Conservation (phyloP, 2,329 filamentous ascomycete species). For the Botrytis elliptica region DNA sequence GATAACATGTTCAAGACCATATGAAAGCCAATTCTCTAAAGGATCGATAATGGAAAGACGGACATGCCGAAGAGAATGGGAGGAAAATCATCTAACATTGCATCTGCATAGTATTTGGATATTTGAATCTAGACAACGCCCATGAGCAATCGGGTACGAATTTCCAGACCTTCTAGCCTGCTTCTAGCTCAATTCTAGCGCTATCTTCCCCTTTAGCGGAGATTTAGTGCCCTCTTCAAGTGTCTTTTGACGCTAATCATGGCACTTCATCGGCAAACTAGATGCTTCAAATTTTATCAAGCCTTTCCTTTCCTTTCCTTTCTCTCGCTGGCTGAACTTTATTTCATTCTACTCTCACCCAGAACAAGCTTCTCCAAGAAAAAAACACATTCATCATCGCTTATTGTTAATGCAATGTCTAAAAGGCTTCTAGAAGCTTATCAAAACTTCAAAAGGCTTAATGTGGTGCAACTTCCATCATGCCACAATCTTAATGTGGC, state of each 20-base stretch:
- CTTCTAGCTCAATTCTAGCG: neutral
- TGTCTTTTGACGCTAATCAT: neutral
- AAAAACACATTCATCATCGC: neutral
- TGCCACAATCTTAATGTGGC: neutral
- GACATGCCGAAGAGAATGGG: neutral
- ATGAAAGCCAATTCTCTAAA: neutral
- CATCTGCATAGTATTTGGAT: neutral
- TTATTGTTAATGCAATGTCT: neutral
- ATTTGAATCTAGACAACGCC: neutral
- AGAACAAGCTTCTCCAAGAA: neutral
- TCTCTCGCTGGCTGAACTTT: neutral
- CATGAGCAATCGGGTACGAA: neutral
- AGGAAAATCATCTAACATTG: neutral
- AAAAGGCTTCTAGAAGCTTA: conserved; percentile 1
- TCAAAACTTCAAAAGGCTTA: neutral
- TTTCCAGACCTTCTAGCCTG: neutral
- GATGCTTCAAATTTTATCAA: neutral
- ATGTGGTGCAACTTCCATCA: neutral
- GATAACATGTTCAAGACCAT: neutral
- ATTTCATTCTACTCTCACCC: neutral
- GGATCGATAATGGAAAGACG: neutral
- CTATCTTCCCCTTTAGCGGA: neutral
- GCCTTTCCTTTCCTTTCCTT: neutral
- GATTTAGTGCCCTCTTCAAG: neutral
- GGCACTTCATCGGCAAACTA: neutral